Conservation (phyloP, 192 early-diverging fungal genomes). For the Phlyctochytrium bullatum region DNA sequence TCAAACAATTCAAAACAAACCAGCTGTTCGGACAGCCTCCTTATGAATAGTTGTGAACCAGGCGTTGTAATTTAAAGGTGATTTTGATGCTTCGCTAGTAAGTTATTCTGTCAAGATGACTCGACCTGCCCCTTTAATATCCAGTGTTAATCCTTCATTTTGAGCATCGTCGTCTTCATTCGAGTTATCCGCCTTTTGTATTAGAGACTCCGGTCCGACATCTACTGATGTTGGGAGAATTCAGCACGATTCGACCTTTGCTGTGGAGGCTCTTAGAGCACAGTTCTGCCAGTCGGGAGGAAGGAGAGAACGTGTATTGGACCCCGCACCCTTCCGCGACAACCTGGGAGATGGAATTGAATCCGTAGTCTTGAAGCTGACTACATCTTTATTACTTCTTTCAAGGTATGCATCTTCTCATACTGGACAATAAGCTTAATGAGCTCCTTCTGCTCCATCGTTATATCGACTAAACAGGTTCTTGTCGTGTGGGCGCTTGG, state of each 20-base stretch:
- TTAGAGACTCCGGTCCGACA: constrained; percentile 9
- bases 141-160: constrained; percentile 7
- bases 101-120: neutral
- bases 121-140: constrained; percentile 11
- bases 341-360: constrained; percentile 61
- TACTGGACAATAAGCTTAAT: too few relatives aligned
- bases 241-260: constrained; percentile 5
- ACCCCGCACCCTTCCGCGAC: constrained; percentile 45
- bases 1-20: constrained; percentile 27
- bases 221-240: constrained; percentile 8
- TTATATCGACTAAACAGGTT: too few relatives aligned
- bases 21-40: constrained; percentile 65
- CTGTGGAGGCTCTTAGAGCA: constrained; percentile 14
- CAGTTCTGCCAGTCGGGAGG: constrained; percentile 30
- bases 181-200: constrained; percentile 19
- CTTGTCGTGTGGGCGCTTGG: too few relatives aligned
- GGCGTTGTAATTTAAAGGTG: constrained; percentile 55
- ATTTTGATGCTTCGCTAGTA: constrained; percentile 20
- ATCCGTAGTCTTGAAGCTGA: constrained; percentile 59
- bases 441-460: too few relatives aligned
- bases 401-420: too few relatives aligned
- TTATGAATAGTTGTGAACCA: constrained; percentile 80
- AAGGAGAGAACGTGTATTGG: constrained; percentile 21
- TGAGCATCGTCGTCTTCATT: constrained; percentile 36
- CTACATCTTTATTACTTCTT: too few relatives aligned